Evolutionary conservation across 2,329 filamentous ascomycete species (phyloP).

Genomic region (Clonostachys sp.): DNA sequence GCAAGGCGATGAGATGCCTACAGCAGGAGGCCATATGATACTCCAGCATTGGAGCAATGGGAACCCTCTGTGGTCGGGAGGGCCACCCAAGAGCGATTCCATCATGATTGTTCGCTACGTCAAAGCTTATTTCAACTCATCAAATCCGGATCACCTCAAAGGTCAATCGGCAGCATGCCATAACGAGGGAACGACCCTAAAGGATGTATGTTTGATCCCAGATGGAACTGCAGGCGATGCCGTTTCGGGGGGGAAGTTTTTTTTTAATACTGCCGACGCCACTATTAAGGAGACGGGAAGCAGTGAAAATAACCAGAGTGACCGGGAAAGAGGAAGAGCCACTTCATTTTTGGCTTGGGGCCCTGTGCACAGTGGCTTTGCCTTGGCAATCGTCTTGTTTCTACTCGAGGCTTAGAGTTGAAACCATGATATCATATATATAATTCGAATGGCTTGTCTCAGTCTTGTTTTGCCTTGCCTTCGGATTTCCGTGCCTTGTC

Average conservation of each 20-base stretch:
- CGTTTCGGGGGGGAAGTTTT: slow-evolving; percentile 11
- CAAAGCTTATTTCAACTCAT: slow-evolving; percentile 78
- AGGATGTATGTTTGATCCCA: slow-evolving; percentile 14
- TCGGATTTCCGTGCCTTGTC: too few species aligned
- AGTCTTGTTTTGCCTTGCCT: too few species aligned
- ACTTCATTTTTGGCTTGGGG: too few species aligned
- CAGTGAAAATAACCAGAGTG: too few species aligned
- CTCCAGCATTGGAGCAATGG: slow-evolving; percentile 79
- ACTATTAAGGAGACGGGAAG: too few species aligned
- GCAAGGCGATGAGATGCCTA: slow-evolving; percentile 52
- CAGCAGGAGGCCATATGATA: slow-evolving; percentile 58
- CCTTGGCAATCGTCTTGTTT: too few species aligned
- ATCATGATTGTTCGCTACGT: slow-evolving; percentile 63
- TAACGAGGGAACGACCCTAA: slow-evolving; percentile 2
- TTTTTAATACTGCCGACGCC: background rate
- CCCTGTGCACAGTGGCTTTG: too few species aligned
- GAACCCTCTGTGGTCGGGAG: slow-evolving; percentile 65
- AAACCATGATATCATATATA: too few species aligned
- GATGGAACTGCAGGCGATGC: slow-evolving; percentile 11
- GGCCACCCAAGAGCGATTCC: slow-evolving; percentile 61
- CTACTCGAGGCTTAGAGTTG: too few species aligned
- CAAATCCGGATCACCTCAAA: slow-evolving; percentile 18
- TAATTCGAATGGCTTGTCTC: too few species aligned
- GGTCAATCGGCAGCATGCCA: background rate
- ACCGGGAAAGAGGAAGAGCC: too few species aligned